These are phyloP conservation scores for Aspergillus pseudoglaucus DNA, from an alignment of 2,329 filamentous ascomycete species.

Conservation along the genomic window DNA sequence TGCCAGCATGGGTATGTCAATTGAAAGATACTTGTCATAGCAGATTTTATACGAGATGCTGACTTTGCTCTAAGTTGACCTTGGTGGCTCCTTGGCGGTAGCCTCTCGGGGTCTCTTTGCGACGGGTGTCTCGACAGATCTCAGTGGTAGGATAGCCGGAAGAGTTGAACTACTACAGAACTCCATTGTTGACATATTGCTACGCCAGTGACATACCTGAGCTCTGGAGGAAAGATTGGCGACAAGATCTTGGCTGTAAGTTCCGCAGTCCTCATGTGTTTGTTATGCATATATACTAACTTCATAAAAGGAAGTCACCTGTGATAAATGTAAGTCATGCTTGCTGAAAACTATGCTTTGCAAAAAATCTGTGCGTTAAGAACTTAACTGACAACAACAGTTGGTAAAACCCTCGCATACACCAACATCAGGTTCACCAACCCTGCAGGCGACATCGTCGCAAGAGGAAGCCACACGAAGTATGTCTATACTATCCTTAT, in stretches of 20 bases:
- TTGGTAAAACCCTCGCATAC: slow-evolving; percentile 60
- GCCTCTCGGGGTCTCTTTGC: slow-evolving; percentile 59
- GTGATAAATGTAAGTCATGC: slow-evolving; percentile 55
- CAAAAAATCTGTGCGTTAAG: neutral
- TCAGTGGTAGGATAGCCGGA: slow-evolving; percentile 44
- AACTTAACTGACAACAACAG: slow-evolving; percentile 25
- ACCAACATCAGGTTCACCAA: slow-evolving; percentile 59
- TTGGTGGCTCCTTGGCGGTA: slow-evolving; percentile 60
- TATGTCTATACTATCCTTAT: slow-evolving; percentile 25
- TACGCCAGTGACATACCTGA: slow-evolving; percentile 54
- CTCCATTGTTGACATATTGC: slow-evolving; percentile 3
- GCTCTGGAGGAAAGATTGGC: slow-evolving; percentile 57
- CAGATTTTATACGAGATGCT: neutral
- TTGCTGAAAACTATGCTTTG: neutral
- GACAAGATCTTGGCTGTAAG: slow-evolving; percentile 51
- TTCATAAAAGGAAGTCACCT: slow-evolving; percentile 47
- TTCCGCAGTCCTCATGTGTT: slow-evolving; percentile 2
- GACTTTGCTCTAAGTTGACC: slow-evolving; percentile 45
- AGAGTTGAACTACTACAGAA: neutral
- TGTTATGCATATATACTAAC: slow-evolving; percentile 11
- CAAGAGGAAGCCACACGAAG: slow-evolving; percentile 63
- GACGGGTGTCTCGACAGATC: slow-evolving; percentile 61
- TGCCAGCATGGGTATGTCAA: slow-evolving; percentile 48
- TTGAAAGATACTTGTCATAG: neutral
- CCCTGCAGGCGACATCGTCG: slow-evolving; percentile 52